These are phyloP conservation scores for Beauveria caledonica DNA, from an alignment of 2,329 filamentous ascomycete species.

Conservation along the genomic window DNA sequence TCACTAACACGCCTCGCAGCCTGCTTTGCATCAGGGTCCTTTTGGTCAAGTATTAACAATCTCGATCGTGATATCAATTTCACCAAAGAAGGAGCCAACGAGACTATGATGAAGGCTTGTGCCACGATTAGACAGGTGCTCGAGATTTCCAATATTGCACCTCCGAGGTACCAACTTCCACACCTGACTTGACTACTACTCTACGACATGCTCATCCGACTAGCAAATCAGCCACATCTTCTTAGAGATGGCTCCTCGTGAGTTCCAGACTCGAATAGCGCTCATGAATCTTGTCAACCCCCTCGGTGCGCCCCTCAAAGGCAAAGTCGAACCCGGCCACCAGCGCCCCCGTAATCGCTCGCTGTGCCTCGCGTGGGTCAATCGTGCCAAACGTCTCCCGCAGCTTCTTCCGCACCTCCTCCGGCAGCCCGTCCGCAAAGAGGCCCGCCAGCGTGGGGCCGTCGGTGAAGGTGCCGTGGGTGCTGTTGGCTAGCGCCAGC, in stretches of 20 bases:
- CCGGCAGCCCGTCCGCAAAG: not conserved
- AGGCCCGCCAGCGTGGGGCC: constrained; percentile 7
- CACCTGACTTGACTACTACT: not conserved
- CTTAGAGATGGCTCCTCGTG: not conserved
- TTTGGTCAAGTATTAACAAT: not conserved
- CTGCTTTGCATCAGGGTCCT: not conserved
- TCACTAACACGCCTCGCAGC: not conserved
- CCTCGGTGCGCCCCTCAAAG: not conserved
- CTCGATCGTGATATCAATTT: too few species aligned
- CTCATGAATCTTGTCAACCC: not conserved
- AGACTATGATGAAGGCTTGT: too few species aligned
- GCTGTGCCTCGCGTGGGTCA: not conserved
- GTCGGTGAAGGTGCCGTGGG: constrained; percentile 18
- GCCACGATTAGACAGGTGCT: too few species aligned
- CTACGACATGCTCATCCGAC: not conserved
- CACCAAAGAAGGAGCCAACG: too few species aligned
- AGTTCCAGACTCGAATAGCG: not conserved
- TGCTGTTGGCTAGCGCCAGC: constrained; percentile 14
- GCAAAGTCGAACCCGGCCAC: constrained; percentile 2
- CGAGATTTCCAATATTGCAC: too few species aligned
- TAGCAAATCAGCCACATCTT: not conserved
- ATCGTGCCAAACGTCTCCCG: not conserved
- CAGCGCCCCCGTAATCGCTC: not conserved
- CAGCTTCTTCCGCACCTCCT: not conserved
- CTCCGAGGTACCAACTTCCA: not conserved